Evolutionary conservation across 2,329 filamentous ascomycete genomes (phyloP).

Genomic region (Allantophomopsis lycopodina): DNA sequence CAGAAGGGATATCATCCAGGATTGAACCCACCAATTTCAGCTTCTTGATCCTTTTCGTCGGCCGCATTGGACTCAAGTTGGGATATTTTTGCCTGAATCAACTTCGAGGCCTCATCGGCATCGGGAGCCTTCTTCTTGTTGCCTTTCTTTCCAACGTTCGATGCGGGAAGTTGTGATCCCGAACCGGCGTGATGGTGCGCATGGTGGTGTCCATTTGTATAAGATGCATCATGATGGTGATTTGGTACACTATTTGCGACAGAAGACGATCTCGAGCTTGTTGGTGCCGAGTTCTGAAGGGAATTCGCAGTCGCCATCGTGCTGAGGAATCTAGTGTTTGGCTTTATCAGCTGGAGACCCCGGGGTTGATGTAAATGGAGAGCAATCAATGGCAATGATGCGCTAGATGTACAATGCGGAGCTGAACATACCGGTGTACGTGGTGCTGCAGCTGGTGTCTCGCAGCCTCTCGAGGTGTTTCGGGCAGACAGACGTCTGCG

Average conservation of each 20-base stretch:
- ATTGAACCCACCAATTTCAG: slow-evolving; percentile 69
- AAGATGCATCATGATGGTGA: slow-evolving; percentile 14
- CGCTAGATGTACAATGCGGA: too few relatives aligned
- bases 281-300: slow-evolving; percentile 22
- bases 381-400: too few relatives aligned
- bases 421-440: too few relatives aligned
- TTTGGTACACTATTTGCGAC: slow-evolving; percentile 10
- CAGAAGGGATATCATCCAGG: slow-evolving; percentile 1
- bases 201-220: slow-evolving; percentile 16
- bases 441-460: too few relatives aligned
- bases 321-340: slow-evolving; percentile 1
- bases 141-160: slow-evolving; percentile 53
- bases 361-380: too few relatives aligned
- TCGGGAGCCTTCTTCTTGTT: slow-evolving; percentile 79
- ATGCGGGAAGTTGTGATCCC: slow-evolving; percentile 29
- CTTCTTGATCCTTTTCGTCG: slow-evolving; percentile 88
- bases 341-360: too few relatives aligned
- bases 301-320: slow-evolving; percentile 20
- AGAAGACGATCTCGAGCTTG: slow-evolving; percentile 15
- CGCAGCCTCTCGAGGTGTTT: too few relatives aligned
- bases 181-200: slow-evolving; percentile 23
- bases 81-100: slow-evolving; percentile 85
- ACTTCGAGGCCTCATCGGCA: slow-evolving; percentile 78
- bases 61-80: slow-evolving; percentile 90
- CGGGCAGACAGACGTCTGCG: too few relatives aligned